These are phyloP conservation scores for Crithidia fasciculata DNA, from an alignment of 208 protist genomes.

Conservation along the genomic window DNA sequence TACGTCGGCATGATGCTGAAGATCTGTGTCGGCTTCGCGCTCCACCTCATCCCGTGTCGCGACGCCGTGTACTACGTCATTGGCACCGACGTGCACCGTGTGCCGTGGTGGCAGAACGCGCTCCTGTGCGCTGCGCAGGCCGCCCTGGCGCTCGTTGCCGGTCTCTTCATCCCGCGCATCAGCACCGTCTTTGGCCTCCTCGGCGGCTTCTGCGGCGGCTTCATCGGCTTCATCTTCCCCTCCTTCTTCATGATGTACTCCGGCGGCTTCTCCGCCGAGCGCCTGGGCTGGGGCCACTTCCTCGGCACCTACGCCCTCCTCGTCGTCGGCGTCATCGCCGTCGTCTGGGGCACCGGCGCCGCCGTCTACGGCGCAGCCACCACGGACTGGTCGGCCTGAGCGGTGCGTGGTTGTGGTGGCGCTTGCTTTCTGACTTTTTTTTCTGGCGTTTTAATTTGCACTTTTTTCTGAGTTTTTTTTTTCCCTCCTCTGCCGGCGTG, in stretches of 20 bases:
- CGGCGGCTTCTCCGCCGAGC: slow-evolving; percentile 35
- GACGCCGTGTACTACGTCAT: slow-evolving; percentile 62
- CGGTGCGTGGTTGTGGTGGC: neutral
- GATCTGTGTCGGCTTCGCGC: too few relatives aligned
- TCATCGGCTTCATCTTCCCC: slow-evolving; percentile 83
- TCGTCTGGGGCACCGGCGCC: slow-evolving; percentile 64
- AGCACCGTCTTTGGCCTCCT: slow-evolving; percentile 74
- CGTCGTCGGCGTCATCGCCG: slow-evolving; percentile 55
- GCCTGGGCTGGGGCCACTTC: slow-evolving; percentile 53
- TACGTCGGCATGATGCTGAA: too few relatives aligned
- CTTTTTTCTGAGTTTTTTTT: too few relatives aligned
- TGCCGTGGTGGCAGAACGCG: neutral
- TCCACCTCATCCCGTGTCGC: too few relatives aligned
- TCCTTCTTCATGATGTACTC: slow-evolving; percentile 73
- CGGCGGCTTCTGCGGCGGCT: slow-evolving; percentile 71
- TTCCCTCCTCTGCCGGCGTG: too few relatives aligned
- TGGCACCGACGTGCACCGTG: neutral
- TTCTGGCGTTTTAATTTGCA: neutral
- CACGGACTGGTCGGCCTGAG: slow-evolving; percentile 11
- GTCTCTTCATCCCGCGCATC: slow-evolving; percentile 79
- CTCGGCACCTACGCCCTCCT: slow-evolving; percentile 62
- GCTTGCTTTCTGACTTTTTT: neutral
- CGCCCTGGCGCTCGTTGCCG: slow-evolving; percentile 42
- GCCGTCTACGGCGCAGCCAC: slow-evolving; percentile 57
- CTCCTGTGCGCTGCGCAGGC: slow-evolving; percentile 44